Conservation (phyloP, 1,284 basidiomycete species). For the Cutaneotrichosporon sp. region DNA sequence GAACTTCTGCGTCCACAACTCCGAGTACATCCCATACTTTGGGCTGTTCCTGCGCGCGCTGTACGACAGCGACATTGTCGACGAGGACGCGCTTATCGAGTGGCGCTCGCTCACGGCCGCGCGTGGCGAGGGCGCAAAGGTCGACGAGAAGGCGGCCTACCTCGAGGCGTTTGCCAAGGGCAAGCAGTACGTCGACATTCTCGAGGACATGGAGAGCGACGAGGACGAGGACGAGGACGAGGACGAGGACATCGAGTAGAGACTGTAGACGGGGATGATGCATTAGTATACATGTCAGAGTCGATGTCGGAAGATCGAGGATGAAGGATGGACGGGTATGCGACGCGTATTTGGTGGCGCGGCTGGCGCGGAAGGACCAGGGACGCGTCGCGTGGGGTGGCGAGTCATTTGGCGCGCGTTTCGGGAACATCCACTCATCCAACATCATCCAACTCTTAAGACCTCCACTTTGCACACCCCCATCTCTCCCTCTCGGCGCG, state of each 20-base stretch:
- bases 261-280: slow-evolving; percentile 8
- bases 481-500: not conserved
- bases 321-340: too few relatives aligned
- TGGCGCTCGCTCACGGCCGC: slow-evolving; percentile 50
- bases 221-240: slow-evolving; percentile 44
- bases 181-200: slow-evolving; percentile 49
- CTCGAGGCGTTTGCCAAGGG: slow-evolving; percentile 42
- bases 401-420: slow-evolving; percentile 8
- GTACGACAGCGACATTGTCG: slow-evolving; percentile 53
- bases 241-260: slow-evolving; percentile 31
- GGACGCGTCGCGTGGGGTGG: not conserved
- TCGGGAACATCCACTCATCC: not conserved
- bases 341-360: not conserved
- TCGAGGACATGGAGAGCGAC: slow-evolving; percentile 51
- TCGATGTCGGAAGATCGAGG: too few relatives aligned
- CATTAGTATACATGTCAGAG: slow-evolving; percentile 11
- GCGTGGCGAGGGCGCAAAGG: slow-evolving; percentile 44
- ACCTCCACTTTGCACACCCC: not conserved
- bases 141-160: slow-evolving; percentile 39
- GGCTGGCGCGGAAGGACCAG: too few relatives aligned
- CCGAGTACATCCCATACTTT: slow-evolving; percentile 39
- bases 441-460: too few relatives aligned
- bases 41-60: slow-evolving; percentile 49
- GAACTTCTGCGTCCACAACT: slow-evolving; percentile 21
- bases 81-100: slow-evolving; percentile 49